phyloP scores from a whole-genome alignment of 306 rosid genomes.

The Gynostemma pentaphyllum region DNA sequence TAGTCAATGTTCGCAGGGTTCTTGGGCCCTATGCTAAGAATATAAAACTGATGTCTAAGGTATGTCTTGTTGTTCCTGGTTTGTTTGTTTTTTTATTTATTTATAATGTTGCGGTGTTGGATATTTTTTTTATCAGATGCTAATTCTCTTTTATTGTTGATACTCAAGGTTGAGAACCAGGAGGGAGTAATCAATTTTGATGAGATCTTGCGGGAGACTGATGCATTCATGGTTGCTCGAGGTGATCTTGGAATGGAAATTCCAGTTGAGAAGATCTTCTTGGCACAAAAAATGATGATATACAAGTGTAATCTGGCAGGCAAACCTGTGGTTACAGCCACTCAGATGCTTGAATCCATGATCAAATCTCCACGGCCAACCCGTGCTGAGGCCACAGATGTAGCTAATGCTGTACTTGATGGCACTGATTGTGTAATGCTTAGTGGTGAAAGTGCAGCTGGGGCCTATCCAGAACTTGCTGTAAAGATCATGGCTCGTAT shows the following conservation, averaged over 20 bases:
- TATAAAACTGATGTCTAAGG: slow-evolving; percentile 87
- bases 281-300: slow-evolving; percentile 97
- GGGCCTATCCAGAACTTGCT: slow-evolving; percentile 84
- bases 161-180: slow-evolving; percentile 80
- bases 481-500: slow-evolving; percentile 90
- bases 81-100: background rate
- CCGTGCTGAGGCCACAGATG: slow-evolving; percentile 94
- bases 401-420: slow-evolving; percentile 89
- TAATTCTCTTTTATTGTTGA: slow-evolving; percentile 16
- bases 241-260: slow-evolving; percentile 99
- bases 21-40: slow-evolving; percentile 70
- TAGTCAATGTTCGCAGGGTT: slow-evolving; percentile 82
- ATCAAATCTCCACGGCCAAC: slow-evolving; percentile 95
- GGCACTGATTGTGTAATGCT: slow-evolving; percentile 98
- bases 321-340: slow-evolving; percentile 94
- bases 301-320: slow-evolving; percentile 93
- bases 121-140: background rate
- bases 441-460: slow-evolving; percentile 98
- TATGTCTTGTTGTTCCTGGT: slow-evolving; percentile 18
- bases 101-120: background rate
- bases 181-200: slow-evolving; percentile 96
- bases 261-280: slow-evolving; percentile 89
- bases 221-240: slow-evolving; percentile 97
- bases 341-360: slow-evolving; percentile 98
- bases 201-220: slow-evolving; percentile 91